Conservation (phyloP, 2,329 filamentous ascomycete genomes). For the Pseudogymnoascus sp. region DNA sequence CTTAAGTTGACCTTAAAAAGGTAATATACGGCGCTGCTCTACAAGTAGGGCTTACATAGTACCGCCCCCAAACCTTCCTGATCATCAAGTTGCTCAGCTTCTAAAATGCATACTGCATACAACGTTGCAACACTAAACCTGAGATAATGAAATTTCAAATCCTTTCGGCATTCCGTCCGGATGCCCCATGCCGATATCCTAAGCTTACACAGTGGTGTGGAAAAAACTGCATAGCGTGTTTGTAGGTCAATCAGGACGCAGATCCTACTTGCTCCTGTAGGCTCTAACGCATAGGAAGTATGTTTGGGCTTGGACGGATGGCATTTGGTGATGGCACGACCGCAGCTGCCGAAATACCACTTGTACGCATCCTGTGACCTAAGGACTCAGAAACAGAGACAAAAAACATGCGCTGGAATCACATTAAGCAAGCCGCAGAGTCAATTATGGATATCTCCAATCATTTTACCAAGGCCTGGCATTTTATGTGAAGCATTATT, state of each 20-base stretch:
- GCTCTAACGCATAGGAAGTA: neutral
- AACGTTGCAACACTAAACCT: neutral
- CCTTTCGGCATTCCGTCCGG: neutral
- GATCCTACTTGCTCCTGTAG: neutral
- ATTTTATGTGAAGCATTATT: neutral
- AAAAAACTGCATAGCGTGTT: neutral
- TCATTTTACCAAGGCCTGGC: neutral
- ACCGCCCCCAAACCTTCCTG: neutral
- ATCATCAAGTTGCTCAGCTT: neutral
- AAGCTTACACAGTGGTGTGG: neutral
- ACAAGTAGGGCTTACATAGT: neutral
- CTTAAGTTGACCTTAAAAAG: neutral
- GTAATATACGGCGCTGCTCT: neutral
- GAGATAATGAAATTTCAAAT: neutral
- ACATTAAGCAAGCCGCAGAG: neutral
- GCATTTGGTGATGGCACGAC: neutral
- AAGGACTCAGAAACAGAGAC: neutral
- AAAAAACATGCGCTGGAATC: neutral
- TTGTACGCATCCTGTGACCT: neutral
- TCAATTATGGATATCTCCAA: neutral
- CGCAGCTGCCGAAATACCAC: neutral
- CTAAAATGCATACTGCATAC: neutral
- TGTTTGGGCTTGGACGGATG: neutral
- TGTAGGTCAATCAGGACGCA: neutral
- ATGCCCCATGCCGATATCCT: neutral